phyloP scores from a whole-genome alignment of 257 asterid species.

The Primulina tabacum region DNA sequence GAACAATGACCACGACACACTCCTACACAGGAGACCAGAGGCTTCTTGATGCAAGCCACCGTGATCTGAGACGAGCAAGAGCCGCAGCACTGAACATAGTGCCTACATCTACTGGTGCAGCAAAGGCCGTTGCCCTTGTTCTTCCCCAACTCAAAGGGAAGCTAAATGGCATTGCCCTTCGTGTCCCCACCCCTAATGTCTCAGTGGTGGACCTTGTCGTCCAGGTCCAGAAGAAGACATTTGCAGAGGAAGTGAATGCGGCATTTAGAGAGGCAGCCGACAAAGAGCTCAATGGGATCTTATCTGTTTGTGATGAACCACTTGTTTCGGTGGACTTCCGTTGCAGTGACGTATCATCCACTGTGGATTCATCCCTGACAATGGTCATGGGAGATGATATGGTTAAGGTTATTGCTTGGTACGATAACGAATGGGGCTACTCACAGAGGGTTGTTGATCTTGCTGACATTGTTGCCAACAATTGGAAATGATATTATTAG shows the following conservation, averaged over 20 bases:
- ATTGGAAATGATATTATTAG: slow-evolving; percentile 59
- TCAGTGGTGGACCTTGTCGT: slow-evolving; percentile 90
- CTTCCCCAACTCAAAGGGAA: slow-evolving; percentile 92
- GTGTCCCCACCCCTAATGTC: slow-evolving; percentile 94
- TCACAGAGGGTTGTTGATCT: slow-evolving; percentile 99
- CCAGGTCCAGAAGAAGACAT: slow-evolving; percentile 89
- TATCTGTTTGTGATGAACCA: slow-evolving; percentile 86
- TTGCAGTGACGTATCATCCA: slow-evolving; percentile 89
- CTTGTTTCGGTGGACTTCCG: slow-evolving; percentile 90
- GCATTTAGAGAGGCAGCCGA: slow-evolving; percentile 81
- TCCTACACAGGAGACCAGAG: slow-evolving; percentile 99
- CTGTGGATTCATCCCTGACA: slow-evolving; percentile 77
- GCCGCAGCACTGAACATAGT: slow-evolving; percentile 97
- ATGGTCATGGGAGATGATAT: slow-evolving; percentile 99
- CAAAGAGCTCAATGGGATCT: slow-evolving; percentile 72
- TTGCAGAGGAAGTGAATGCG: slow-evolving; percentile 92
- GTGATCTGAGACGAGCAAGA: slow-evolving; percentile 91
- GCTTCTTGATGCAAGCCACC: slow-evolving; percentile 96
- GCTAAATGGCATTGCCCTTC: slow-evolving; percentile 96
- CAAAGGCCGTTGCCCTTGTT: slow-evolving; percentile 92
- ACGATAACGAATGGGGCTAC: slow-evolving; percentile 97
- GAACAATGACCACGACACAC: slow-evolving; percentile 99
- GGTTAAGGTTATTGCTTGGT: slow-evolving; percentile 99
- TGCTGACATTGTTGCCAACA: slow-evolving; percentile 90
- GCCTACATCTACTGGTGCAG: slow-evolving; percentile 95